Conservation (phyloP, 75 land plant genomes). For the Larix kaempferi region DNA sequence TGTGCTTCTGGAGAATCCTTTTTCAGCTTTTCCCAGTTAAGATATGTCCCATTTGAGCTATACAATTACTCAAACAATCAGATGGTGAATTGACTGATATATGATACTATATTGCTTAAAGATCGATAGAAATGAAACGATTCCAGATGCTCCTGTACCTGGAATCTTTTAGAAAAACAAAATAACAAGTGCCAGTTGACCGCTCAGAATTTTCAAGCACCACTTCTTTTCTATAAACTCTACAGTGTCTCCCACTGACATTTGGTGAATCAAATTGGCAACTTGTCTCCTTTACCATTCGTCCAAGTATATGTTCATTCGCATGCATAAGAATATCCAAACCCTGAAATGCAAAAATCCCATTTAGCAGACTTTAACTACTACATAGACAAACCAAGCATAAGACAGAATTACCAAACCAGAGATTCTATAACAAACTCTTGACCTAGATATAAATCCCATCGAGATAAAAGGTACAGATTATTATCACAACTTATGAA, state of each 20-base stretch:
- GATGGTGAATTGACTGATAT: neutral
- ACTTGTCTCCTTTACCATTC: constrained; percentile 56
- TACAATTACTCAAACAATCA: constrained; percentile 13
- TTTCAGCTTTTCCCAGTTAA: constrained; percentile 69
- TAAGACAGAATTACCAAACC: constrained; percentile 7
- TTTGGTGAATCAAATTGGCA: constrained; percentile 61
- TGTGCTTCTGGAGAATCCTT: constrained; percentile 52
- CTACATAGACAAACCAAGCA: neutral
- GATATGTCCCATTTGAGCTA: constrained; percentile 96
- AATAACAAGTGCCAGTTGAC: constrained; percentile 10
- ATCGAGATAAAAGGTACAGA: too few relatives aligned
- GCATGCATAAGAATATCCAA: constrained; percentile 61
- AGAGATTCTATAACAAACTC: too few relatives aligned
- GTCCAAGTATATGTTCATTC: constrained; percentile 77
- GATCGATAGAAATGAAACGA: neutral
- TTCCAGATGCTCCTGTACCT: constrained; percentile 40
- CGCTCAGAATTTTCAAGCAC: constrained; percentile 22
- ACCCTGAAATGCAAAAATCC: constrained; percentile 39
- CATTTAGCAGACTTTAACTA: neutral
- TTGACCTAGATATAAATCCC: too few relatives aligned
- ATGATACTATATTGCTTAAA: neutral
- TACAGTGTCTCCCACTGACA: constrained; percentile 81
- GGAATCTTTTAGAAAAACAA: constrained; percentile 70
- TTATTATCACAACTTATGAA: too few relatives aligned
- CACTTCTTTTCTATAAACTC: constrained; percentile 43